Conservation (phyloP, 257 asterid species). For the Thymus mandschuricus region DNA sequence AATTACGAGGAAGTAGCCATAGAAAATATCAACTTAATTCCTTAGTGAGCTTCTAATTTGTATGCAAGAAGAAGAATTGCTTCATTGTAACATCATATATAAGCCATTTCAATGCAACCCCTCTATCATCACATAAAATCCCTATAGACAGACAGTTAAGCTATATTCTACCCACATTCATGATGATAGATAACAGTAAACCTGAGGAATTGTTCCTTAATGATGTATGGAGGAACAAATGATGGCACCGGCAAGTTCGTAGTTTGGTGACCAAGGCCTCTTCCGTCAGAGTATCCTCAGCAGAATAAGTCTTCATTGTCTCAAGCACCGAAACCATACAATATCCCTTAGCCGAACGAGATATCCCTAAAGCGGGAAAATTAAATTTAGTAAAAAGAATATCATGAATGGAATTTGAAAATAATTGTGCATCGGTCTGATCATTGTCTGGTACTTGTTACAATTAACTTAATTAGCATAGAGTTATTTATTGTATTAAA, state of each 20-base stretch:
- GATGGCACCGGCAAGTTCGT: slow-evolving; percentile 87
- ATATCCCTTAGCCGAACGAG: slow-evolving; percentile 95
- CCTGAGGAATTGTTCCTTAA: slow-evolving; percentile 86
- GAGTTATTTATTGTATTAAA: background rate
- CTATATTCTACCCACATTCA: slow-evolving; percentile 19
- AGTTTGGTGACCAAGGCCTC: slow-evolving; percentile 94
- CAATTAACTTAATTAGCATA: background rate
- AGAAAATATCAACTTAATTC: slow-evolving; percentile 1
- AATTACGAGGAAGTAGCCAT: slow-evolving; percentile 25
- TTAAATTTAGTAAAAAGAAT: background rate
- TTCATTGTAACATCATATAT: background rate
- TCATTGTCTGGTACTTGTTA: background rate
- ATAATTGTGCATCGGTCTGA: background rate
- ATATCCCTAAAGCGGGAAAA: slow-evolving; percentile 65
- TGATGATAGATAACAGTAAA: slow-evolving; percentile 36
- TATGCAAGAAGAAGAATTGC: background rate
- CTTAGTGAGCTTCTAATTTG: background rate
- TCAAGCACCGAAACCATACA: slow-evolving; percentile 79
- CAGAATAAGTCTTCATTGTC: slow-evolving; percentile 93
- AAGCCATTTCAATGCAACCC: background rate
- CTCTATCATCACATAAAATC: background rate
- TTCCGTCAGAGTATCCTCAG: slow-evolving; percentile 92
- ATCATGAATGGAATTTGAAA: background rate
- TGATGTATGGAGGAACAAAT: slow-evolving; percentile 82
- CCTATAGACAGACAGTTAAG: background rate